Conservation (phyloP, 179 eudicot species). For the Corrigiola litoralis region DNA sequence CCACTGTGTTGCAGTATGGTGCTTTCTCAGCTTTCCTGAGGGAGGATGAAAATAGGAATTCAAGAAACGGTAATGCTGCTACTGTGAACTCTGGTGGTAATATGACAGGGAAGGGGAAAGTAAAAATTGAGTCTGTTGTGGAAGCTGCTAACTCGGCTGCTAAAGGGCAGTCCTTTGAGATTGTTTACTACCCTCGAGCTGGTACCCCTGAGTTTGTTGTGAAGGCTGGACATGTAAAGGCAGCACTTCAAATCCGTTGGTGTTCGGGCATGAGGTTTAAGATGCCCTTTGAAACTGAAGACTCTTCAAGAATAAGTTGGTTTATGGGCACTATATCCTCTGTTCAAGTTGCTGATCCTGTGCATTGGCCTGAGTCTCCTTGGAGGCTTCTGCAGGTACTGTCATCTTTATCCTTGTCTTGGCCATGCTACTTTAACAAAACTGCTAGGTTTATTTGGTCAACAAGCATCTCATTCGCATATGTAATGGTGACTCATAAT, state of each 20-base stretch:
- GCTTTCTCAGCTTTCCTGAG: conserved; percentile 51
- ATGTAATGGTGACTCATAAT: not conserved
- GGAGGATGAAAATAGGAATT: conserved; percentile 50
- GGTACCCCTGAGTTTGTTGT: conserved; percentile 90
- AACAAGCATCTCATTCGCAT: not conserved
- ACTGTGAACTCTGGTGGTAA: conserved; percentile 28
- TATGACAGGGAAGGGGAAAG: conserved; percentile 41
- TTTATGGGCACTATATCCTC: conserved; percentile 87
- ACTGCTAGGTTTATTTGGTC: not conserved
- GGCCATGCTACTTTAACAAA: not conserved
- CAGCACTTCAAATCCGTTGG: conserved; percentile 80
- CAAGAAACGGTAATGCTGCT: conserved; percentile 40
- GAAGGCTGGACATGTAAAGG: conserved; percentile 59
- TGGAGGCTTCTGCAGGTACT: conserved; percentile 97
- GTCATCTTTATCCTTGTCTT: not conserved
- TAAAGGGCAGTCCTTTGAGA: conserved; percentile 79
- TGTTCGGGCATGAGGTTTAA: conserved; percentile 88
- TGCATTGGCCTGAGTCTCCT: conserved; percentile 89
- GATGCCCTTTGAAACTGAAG: conserved; percentile 97
- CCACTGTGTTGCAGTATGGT: conserved; percentile 34
- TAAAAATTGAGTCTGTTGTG: conserved; percentile 52
- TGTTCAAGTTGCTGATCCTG: conserved; percentile 70
- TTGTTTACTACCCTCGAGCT: conserved; percentile 85
- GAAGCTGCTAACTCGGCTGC: conserved; percentile 64
- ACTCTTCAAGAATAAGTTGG: conserved; percentile 94